These are phyloP conservation scores for Phytophthora multivora DNA, from an alignment of 352 stramenopile genomes.

Conservation along the genomic window DNA sequence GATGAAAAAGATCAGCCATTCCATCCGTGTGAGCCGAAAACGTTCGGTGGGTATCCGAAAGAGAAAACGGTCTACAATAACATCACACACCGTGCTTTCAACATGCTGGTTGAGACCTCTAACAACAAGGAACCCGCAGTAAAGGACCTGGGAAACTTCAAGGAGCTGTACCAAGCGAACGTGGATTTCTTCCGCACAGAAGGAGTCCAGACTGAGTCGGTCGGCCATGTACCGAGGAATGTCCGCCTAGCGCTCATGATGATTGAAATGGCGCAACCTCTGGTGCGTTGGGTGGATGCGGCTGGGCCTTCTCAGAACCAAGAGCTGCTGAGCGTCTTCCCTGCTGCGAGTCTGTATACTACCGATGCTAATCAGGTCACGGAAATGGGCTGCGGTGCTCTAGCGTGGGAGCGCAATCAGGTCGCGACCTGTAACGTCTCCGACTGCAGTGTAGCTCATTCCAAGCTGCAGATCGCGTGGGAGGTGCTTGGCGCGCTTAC, in stretches of 20 bases:
- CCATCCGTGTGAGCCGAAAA: slow-evolving; percentile 79
- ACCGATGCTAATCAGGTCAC: slow-evolving; percentile 40
- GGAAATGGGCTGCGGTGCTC: slow-evolving; percentile 56
- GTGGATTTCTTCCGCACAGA: slow-evolving; percentile 64
- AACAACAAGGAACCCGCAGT: slow-evolving; percentile 87
- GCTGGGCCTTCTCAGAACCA: slow-evolving; percentile 15
- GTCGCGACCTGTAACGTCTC: slow-evolving; percentile 56
- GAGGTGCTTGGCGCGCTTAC: slow-evolving; percentile 79
- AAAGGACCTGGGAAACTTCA: slow-evolving; percentile 68
- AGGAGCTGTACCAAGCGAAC: slow-evolving; percentile 70
- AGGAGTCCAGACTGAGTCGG: slow-evolving; percentile 34
- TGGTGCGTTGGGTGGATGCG: slow-evolving; percentile 82
- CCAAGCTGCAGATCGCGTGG: slow-evolving; percentile 75
- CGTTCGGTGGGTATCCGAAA: slow-evolving; percentile 89
- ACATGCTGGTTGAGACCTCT: slow-evolving; percentile 97
- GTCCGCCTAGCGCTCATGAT: slow-evolving; percentile 94
- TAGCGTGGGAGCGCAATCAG: slow-evolving; percentile 39
- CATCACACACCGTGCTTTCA: slow-evolving; percentile 93
- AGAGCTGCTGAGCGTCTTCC: slow-evolving; percentile 40
- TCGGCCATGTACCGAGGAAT: slow-evolving; percentile 96
- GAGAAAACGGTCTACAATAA: slow-evolving; percentile 95
- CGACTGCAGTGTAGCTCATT: slow-evolving; percentile 39
- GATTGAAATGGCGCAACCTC: slow-evolving; percentile 95
- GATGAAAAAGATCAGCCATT: slow-evolving; percentile 51
- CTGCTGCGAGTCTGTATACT: slow-evolving; percentile 53